Evolutionary conservation across 345 rosid species (phyloP).

Genomic region (Conringia planisiliqua): DNA sequence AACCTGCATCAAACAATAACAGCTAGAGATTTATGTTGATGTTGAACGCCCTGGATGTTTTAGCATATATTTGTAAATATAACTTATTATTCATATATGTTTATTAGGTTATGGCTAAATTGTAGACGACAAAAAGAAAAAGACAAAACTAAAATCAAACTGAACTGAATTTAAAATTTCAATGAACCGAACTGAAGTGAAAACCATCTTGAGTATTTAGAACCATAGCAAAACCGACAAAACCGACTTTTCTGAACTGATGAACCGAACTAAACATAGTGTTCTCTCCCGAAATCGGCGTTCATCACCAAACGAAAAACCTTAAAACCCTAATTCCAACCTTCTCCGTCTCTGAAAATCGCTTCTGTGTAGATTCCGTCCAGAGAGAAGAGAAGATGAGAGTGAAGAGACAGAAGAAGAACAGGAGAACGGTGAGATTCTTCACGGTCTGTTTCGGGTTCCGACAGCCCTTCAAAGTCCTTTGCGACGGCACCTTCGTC

Average conservation of each 20-base stretch:
- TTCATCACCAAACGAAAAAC: neutral
- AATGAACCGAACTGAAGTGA: neutral
- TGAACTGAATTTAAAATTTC: neutral
- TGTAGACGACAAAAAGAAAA: too few species aligned
- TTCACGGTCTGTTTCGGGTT: slow-evolving; percentile 69
- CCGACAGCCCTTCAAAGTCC: slow-evolving; percentile 73
- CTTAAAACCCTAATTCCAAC: slow-evolving; percentile 8
- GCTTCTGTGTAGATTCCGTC: neutral
- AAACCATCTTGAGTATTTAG: neutral
- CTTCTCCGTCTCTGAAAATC: slow-evolving; percentile 5
- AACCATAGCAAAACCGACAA: neutral
- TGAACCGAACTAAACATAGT: neutral
- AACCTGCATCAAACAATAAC: too few species aligned
- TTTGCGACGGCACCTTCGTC: slow-evolving; percentile 83
- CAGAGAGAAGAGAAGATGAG: slow-evolving; percentile 47
- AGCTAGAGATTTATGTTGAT: too few species aligned
- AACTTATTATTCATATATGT: too few species aligned
- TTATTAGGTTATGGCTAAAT: too few species aligned
- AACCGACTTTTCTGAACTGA: neutral
- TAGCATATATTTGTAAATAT: too few species aligned
- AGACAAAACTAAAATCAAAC: neutral
- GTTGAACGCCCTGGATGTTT: too few species aligned
- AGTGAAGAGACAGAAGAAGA: slow-evolving; percentile 77
- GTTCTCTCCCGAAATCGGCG: neutral
- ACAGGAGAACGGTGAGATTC: slow-evolving; percentile 68